Base-by-base conservation (phyloP, 257 asterid species). In the Datura wrightii region DNA sequence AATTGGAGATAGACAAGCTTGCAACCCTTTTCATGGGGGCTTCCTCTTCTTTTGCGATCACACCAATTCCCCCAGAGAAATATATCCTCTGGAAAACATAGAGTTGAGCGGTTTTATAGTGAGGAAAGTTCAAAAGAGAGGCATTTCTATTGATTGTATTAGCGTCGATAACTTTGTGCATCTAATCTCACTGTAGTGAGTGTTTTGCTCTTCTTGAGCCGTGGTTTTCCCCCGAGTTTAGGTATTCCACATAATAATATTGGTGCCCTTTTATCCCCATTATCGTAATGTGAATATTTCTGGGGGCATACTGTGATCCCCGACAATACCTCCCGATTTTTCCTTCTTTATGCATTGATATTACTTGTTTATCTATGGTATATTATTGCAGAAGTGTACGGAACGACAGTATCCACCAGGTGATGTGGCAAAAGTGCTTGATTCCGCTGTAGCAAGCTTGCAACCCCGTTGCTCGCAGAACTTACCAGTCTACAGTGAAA, bases 401-500 rank as follows among this genome's bases (percentile, higher is more conserved):
- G 98, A 95, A 83, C 88, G 97, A 56, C 97, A 93, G 79, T 95
- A 94, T 90, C 98, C 98, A 53, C 99, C 99, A 1, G 91, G 94
- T 0, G 94, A 93, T 42, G 96, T 95, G 76, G 99, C 98, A n/a
- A 93, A 92, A 86, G 93, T 95, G 86, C 87, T 97, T 39, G 98
- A 97, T 88, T 97, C 96, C 56, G 97, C 97, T 0, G 95, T 93
- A 46, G 91, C 96, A 72, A 92, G 94, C 69, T 88, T 95, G 89
- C 96, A 92, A 85, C 96, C 98, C 41, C 88, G 90, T 87, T 93
- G 97, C 87, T 79, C 93, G 5, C 91, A 92, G 72, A 97, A 95
- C 90, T 87, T 92, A 24, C 91, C 97, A 5, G 88, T 93, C 82
- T 97, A 95, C 84, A 84, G 91, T 6, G 98, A 97, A 85, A 94